Evolutionary conservation across 164 flowering plant species (phyloP).

Genomic region (Brasenia schreberi): DNA sequence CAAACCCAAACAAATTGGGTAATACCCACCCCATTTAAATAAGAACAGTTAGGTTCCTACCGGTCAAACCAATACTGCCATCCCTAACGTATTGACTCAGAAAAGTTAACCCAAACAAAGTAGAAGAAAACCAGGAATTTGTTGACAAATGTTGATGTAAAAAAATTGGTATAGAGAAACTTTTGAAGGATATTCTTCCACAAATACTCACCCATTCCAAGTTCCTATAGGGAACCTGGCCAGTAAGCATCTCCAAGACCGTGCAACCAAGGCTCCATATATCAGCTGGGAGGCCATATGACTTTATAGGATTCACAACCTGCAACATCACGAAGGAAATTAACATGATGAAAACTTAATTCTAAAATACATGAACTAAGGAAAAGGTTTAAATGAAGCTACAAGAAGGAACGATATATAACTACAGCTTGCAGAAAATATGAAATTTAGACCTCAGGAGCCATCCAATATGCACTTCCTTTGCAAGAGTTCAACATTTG

Average conservation of each 20-base stretch:
- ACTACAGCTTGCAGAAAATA: neutral
- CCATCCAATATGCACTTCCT: slow-evolving; percentile 98
- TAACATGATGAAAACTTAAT: too few species aligned
- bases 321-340: slow-evolving; percentile 12
- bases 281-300: slow-evolving; percentile 86
- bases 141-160: too few species aligned
- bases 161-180: neutral
- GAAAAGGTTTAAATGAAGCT: too few species aligned
- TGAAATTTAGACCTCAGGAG: slow-evolving; percentile 63
- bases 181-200: neutral
- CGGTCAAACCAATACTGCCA: too few species aligned
- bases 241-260: slow-evolving; percentile 88
- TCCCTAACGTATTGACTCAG: too few species aligned
- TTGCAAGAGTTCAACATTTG: slow-evolving; percentile 82
- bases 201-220: slow-evolving; percentile 60
- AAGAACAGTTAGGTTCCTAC: too few species aligned
- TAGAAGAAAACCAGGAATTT: too few species aligned
- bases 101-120: too few species aligned
- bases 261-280: slow-evolving; percentile 99
- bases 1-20: too few species aligned
- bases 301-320: slow-evolving; percentile 58
- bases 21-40: too few species aligned
- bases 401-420: neutral
- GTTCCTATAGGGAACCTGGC: slow-evolving; percentile 50
- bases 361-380: neutral